A percentile compares a stretch with the other conserved stretches of the same genome.
Conservation (phyloP, 176 grass and related monocot genomes). For the Triticum aestivum region DNA sequence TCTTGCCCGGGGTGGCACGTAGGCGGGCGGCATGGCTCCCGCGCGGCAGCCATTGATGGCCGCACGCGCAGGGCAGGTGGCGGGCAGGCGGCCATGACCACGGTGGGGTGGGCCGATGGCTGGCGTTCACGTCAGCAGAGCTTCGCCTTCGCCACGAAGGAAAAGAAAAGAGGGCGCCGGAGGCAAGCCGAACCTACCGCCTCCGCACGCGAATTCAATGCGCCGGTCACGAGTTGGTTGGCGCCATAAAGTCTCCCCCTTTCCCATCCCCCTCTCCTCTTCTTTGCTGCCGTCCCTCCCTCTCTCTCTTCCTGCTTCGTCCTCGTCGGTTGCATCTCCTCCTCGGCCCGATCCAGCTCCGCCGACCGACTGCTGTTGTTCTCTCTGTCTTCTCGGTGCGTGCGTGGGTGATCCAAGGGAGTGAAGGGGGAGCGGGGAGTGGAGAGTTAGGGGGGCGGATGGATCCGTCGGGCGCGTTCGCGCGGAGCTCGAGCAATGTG, state of each 20-base stretch:
- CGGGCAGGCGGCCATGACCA: not conserved
- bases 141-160: not conserved
- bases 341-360: not conserved
- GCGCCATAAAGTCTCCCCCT: slow-evolving; percentile 36
- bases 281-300: not conserved
- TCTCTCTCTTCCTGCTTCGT: not conserved
- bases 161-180: not conserved
- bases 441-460: not conserved
- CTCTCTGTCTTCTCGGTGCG: not conserved
- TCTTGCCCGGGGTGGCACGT: not conserved
- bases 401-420: not conserved
- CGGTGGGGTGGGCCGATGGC: not conserved
- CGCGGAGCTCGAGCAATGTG: slow-evolving; percentile 23
- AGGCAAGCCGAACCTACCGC: slow-evolving; percentile 8
- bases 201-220: slow-evolving; percentile 37
- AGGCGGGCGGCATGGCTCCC: not conserved
- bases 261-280: not conserved
- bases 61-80: not conserved
- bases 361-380: not conserved
- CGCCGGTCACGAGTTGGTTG: slow-evolving; percentile 29
- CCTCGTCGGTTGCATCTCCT: not conserved
- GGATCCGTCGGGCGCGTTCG: slow-evolving; percentile 47
- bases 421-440: not conserved
- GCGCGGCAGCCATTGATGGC: slow-evolving; percentile 4
- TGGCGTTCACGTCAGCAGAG: not conserved